Percentiles rank a stretch among this genome's conserved stretches.
phyloP scores from a whole-genome alignment of 2,329 filamentous ascomycete genomes.

The Metarhizium album region DNA sequence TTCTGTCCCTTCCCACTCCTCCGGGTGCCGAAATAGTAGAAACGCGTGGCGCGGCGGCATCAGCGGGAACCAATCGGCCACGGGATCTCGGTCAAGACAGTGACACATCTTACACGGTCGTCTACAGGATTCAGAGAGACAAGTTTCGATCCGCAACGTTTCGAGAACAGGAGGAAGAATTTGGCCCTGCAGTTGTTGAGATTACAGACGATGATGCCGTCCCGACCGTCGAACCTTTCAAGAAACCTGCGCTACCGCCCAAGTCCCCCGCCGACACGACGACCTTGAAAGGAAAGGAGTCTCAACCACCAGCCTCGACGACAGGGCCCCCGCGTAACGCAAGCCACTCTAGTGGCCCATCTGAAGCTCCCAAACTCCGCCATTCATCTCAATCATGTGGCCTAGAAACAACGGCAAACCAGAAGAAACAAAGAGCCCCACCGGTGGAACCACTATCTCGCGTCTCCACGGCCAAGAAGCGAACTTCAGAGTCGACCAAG shows the following conservation, averaged over 20 bases:
- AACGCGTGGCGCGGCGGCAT: slow-evolving; percentile 20
- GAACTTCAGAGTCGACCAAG: slow-evolving; percentile 2
- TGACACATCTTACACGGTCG: slow-evolving; percentile 39
- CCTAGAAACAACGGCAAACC: slow-evolving; percentile 25
- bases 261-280: background rate
- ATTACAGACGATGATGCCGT: slow-evolving; percentile 14
- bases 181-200: slow-evolving; percentile 17
- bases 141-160: slow-evolving; percentile 33
- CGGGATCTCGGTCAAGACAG: slow-evolving; percentile 12
- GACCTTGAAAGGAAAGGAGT: background rate
- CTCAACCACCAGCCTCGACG: background rate
- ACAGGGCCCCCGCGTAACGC: slow-evolving; percentile 4
- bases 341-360: slow-evolving; percentile 12
- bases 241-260: background rate
- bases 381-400: background rate
- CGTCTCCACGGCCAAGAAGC: slow-evolving; percentile 8
- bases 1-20: slow-evolving; percentile 41
- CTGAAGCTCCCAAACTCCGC: background rate
- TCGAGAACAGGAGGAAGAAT: slow-evolving; percentile 20
- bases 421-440: slow-evolving; percentile 34
- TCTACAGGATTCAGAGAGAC: slow-evolving; percentile 48
- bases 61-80: slow-evolving; percentile 5
- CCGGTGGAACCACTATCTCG: slow-evolving; percentile 10
- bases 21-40: slow-evolving; percentile 50
- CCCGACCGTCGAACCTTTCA: background rate